Conservation (phyloP, 2,329 filamentous ascomycete species). For the Akanthomyces dipterigenus region DNA sequence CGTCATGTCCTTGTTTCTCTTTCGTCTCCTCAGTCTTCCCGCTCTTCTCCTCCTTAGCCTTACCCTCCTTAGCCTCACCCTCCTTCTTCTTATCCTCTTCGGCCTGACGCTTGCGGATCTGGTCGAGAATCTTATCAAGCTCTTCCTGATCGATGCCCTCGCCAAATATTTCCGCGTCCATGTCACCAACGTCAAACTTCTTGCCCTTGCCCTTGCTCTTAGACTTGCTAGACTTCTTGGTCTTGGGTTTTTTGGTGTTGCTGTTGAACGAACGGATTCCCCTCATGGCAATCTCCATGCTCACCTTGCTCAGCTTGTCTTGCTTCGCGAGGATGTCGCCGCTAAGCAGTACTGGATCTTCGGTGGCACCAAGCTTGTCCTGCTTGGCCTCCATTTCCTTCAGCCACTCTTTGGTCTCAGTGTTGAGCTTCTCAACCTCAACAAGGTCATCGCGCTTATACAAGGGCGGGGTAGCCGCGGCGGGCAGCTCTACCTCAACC, state of each 20-base stretch:
- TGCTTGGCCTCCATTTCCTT: constrained; percentile 64
- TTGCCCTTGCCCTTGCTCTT: constrained; percentile 17
- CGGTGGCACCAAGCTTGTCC: constrained; percentile 58
- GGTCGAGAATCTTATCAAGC: constrained; percentile 43
- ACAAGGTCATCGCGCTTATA: constrained; percentile 70
- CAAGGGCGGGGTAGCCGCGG: constrained; percentile 53
- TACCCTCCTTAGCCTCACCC: constrained; percentile 16
- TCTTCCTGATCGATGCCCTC: constrained; percentile 35
- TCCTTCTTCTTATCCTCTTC: constrained; percentile 21
- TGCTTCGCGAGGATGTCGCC: constrained; percentile 65
- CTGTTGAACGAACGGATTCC: constrained; percentile 51
- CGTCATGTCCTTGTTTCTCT: constrained; percentile 3
- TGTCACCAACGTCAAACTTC: constrained; percentile 28
- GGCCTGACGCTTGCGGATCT: constrained; percentile 26
- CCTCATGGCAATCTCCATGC: constrained; percentile 65
- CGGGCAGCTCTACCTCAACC: constrained; percentile 32
- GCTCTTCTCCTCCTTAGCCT: constrained; percentile 15
- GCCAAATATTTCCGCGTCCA: constrained; percentile 23
- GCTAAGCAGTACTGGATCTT: constrained; percentile 67
- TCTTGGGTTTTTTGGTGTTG: constrained; percentile 36
- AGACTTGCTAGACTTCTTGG: constrained; percentile 24
- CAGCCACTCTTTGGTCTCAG: constrained; percentile 65
- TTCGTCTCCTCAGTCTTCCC: not conserved
- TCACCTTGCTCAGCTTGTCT: constrained; percentile 63
- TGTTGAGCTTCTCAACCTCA: constrained; percentile 54